phyloP scores from a whole-genome alignment of 1,139 yeast species.

The Geotrichum reessii region DNA sequence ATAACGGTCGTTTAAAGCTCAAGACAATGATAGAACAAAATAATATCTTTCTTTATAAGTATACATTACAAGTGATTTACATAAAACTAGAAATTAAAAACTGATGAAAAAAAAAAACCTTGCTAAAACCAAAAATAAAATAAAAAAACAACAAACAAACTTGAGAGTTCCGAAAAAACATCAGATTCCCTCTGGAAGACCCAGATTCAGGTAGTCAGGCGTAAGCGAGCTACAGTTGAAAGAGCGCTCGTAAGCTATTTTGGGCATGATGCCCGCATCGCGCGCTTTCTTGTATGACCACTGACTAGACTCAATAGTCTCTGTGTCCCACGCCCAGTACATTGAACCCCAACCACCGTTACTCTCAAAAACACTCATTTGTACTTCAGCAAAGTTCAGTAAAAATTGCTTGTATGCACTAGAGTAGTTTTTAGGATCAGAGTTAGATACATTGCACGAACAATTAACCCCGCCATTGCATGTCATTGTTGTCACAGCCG shows the following conservation, averaged over 20 bases:
- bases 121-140: not conserved
- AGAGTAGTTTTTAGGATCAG: constrained; percentile 28
- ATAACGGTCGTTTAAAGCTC: too few relatives aligned
- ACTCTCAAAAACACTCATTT: constrained; percentile 34
- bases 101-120: not conserved
- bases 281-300: constrained; percentile 36
- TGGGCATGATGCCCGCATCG: constrained; percentile 32
- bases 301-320: constrained; percentile 31
- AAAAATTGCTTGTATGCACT: constrained; percentile 30
- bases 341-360: constrained; percentile 36
- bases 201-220: constrained; percentile 29
- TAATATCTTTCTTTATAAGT: not conserved
- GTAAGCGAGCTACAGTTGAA: constrained; percentile 27
- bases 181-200: constrained; percentile 31
- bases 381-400: constrained; percentile 33
- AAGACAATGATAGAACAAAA: too few relatives aligned
- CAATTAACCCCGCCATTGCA: constrained; percentile 31
- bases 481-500: constrained; percentile 25
- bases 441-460: constrained; percentile 30
- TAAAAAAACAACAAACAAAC: not conserved
- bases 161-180: not conserved
- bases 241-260: constrained; percentile 31
- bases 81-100: not conserved
- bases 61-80: not conserved
- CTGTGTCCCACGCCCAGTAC: constrained; percentile 39